Conservation (phyloP, 768 basidiomycete genomes). For the Tylopilus cervinicoccineus region DNA sequence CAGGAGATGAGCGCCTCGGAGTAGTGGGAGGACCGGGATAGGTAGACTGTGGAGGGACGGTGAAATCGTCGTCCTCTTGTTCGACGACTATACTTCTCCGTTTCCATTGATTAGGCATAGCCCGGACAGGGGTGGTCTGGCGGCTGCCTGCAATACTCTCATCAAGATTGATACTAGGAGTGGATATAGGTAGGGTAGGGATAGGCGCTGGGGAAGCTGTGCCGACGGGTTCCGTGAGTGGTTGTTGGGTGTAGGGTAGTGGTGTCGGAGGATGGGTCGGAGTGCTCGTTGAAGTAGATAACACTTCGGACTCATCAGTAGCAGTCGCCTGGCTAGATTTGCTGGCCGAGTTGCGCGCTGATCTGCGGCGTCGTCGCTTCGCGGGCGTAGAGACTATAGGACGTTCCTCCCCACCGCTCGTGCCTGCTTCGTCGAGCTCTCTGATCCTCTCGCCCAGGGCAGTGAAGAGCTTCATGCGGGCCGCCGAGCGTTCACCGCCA, state of each 20-base stretch:
- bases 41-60: slow-evolving; percentile 35
- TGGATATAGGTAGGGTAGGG: slow-evolving; percentile 24
- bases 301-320: slow-evolving; percentile 44
- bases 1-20: slow-evolving; percentile 36
- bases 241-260: slow-evolving; percentile 38
- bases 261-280: slow-evolving; percentile 54
- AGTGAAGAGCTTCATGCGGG: slow-evolving; percentile 63
- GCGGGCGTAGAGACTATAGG: slow-evolving; percentile 40
- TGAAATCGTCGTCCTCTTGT: slow-evolving; percentile 64
- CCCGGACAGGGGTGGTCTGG: slow-evolving; percentile 32
- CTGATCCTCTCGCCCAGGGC: slow-evolving; percentile 55
- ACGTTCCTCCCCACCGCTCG: slow-evolving; percentile 56
- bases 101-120: slow-evolving; percentile 39
- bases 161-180: slow-evolving; percentile 27
- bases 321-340: slow-evolving; percentile 38
- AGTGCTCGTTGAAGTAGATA: slow-evolving; percentile 50
- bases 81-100: slow-evolving; percentile 66
- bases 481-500: slow-evolving; percentile 74
- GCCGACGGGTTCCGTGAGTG: slow-evolving; percentile 21
- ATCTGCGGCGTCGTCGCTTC: slow-evolving; percentile 56
- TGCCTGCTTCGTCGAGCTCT: slow-evolving; percentile 61
- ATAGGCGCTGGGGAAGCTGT: slow-evolving; percentile 30
- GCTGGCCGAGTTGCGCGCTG: slow-evolving; percentile 35
- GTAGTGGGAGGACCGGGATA: slow-evolving; percentile 41
- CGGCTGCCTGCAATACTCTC: slow-evolving; percentile 29